These are phyloP conservation scores for Epicoccum nigrum DNA, from an alignment of 2,329 filamentous ascomycete species.

Conservation along the genomic window DNA sequence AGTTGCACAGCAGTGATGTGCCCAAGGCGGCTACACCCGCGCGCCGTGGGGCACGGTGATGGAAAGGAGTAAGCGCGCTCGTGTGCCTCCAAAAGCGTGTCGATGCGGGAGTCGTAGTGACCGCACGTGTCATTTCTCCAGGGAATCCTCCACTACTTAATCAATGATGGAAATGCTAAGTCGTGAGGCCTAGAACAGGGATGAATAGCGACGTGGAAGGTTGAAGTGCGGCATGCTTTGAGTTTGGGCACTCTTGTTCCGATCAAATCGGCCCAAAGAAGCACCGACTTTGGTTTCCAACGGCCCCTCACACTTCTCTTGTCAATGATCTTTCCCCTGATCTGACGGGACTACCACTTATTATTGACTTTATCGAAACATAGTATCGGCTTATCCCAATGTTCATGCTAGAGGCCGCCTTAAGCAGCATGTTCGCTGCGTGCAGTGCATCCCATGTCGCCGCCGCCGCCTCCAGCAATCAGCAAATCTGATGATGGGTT, in stretches of 20 bases:
- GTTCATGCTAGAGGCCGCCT: too few species aligned
- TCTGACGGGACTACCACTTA: too few species aligned
- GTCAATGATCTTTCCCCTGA: too few species aligned
- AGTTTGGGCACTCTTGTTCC: neutral
- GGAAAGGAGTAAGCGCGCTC: neutral
- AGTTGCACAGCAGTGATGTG: neutral
- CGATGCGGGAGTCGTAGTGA: neutral
- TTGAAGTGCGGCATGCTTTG: neutral
- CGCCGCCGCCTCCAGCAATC: neutral
- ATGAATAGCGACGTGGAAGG: neutral
- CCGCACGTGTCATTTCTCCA: neutral
- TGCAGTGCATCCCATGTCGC: too few species aligned
- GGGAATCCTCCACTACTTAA: neutral
- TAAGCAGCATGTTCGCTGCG: too few species aligned
- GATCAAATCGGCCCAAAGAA: too few species aligned
- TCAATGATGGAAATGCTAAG: neutral
- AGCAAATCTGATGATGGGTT: neutral
- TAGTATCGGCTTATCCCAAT: too few species aligned
- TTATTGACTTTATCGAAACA: too few species aligned
- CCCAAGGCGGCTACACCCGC: conserved; percentile 1
- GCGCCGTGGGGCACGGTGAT: neutral
- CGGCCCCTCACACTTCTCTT: too few species aligned
- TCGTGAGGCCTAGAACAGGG: neutral
- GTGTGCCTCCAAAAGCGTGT: neutral
- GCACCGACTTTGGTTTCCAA: too few species aligned